Evolutionary conservation across 768 basidiomycete genomes (phyloP), one percentile per base, ranked within the genome.

Genomic region (Dendrothele bispora): DNA sequence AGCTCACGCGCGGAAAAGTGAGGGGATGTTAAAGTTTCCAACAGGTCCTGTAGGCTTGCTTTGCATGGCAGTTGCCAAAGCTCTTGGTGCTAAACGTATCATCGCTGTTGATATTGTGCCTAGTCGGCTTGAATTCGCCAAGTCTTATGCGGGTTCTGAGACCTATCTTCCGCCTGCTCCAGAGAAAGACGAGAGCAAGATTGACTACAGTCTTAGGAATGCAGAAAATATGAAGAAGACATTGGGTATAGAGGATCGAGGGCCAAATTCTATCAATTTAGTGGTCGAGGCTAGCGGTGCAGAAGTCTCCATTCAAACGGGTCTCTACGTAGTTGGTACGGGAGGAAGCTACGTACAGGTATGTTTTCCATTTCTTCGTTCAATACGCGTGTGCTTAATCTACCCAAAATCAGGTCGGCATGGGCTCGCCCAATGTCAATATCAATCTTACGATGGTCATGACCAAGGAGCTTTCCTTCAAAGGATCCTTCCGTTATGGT

Each of bases 31-130:
- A 37, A 7, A 5, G 7, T 37, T 7, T 22, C n/a, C 20, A 14
- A 20, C 20, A 39, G 91, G 93, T 18, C 84, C 85, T 4, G 82
- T 86, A 46, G 86, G 87, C n/a, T 71, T 95, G 24, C 79, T 97
- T 18, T 90, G 88, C 61, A 91, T 95, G 88, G 94, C 91, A 6
- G 91, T 93, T n/a, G 95, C 95, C 6, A 94, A 88, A 63, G 94
- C 95, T 3, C 74, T 95, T 39, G 94, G 93, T 28, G 95, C 93
- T 2, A 75, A 78, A 34, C 84, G 88, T 39, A 77, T 95, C 52
- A 79, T 98, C 50, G 94, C 86, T 3, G 79, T 95, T 51, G 94
- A 94, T 61, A 86, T 91, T 52, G 76, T 84, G 44, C 70, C 80
- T 26, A 65, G 74, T 24, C 85, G 95, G 29, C 82, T 98, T 39